Evolutionary conservation across 2,329 filamentous ascomycete genomes (phyloP).

Genomic region (Eutypella sp.): DNA sequence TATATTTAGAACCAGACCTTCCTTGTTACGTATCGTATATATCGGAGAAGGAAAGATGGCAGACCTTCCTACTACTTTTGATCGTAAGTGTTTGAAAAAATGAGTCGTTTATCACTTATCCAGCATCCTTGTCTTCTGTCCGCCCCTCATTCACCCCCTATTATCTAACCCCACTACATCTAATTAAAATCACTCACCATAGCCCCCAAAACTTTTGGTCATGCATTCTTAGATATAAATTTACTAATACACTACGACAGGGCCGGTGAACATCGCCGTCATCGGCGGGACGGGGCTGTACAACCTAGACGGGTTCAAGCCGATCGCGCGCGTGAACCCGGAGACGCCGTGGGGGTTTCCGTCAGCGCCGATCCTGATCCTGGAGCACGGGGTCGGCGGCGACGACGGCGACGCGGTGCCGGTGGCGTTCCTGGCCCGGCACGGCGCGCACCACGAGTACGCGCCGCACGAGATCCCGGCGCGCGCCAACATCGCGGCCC

Average conservation of each 20-base stretch:
- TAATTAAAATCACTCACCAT: constrained; percentile 5
- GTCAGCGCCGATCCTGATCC: constrained; percentile 72
- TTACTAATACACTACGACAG: constrained; percentile 30
- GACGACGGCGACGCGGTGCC: no score
- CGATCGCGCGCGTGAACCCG: constrained; percentile 72
- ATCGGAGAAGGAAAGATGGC: constrained; percentile 35
- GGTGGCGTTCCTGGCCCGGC: constrained; percentile 90
- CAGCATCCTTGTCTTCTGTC: not conserved
- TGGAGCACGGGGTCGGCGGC: constrained; percentile 83
- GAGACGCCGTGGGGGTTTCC: constrained; percentile 86
- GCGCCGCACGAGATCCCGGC: constrained; percentile 93
- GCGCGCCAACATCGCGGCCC: constrained; percentile 96
- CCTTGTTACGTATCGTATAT: no score
- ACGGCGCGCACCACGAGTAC: constrained; percentile 82
- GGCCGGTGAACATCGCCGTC: constrained; percentile 75
- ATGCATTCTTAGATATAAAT: not conserved
- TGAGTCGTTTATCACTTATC: no score
- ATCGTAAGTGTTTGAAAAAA: no score
- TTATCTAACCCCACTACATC: constrained; percentile 3
- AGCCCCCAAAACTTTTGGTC: constrained; percentile 1
- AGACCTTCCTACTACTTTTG: constrained; percentile 52
- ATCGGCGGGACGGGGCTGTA: constrained; percentile 91
- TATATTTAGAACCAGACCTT: no score
- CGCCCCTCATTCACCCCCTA: not conserved
- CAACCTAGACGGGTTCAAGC: constrained; percentile 79